Evolutionary conservation across 148 eudicot genomes (phyloP), one percentile per base, ranked within the genome.

Genomic region (Linanthus parryae): DNA sequence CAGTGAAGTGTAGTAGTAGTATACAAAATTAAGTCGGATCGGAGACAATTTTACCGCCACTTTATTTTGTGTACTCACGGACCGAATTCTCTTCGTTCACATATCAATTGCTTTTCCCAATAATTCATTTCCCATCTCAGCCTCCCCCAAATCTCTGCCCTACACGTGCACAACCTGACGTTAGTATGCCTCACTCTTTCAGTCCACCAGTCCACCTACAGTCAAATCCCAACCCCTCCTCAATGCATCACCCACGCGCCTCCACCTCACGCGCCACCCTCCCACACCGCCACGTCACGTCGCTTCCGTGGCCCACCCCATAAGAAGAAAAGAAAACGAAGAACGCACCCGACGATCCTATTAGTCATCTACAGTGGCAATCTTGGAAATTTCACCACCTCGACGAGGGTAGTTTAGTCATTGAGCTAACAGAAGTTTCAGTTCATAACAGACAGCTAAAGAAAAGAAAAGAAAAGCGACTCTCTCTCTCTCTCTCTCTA

Each of bases 371-470:
- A 31, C 35, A 11, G 35, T 31, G 35, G 35, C 35, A 5, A 7
- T 8, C 15, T 38, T 38, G 9, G 49, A 2, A 45, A 20, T 45
- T 45, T 11, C 11, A 0, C 9, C 16, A 4, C 3, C 3, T 38
- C 15, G 11, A 45, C 49, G 28, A 23, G 49, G 49, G 49, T 13
- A 45, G 23, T 22, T 8, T 45, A 8, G 49, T 45, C 20, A 45
- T 5, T 3, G 0, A n/a, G 1, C 15, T 27, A 24, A 27, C 33
- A 11, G 52, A 47, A 47, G 29, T 23, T 21, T 38, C 46, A 24
- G 47, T 55, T 55, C 59, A 55, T 55, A 55, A 55, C 59, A 55
- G 59, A 55, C 59, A 39, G 59, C 59, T 55, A 34, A 46, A 14
- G 22, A 44, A n/a, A 37, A n/a, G 27, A 37, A 33, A 54, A 22